Base-by-base conservation (phyloP, 2,329 filamentous ascomycete species). In the Plenodomus tracheiphilus region DNA sequence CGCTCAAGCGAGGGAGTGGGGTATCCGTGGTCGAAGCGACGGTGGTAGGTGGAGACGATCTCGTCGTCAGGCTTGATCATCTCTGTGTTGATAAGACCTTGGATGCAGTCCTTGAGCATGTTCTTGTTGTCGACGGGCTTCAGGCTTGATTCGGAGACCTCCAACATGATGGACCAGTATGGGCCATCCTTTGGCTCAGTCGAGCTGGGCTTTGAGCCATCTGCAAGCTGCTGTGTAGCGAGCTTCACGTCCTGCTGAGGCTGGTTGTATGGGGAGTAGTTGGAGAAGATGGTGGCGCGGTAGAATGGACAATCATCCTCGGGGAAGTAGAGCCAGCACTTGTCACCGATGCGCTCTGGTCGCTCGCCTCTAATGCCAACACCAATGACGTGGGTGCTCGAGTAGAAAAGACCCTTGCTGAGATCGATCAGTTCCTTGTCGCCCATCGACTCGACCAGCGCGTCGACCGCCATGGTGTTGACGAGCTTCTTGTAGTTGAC, bases 261-360 rank as follows among this genome's bases (percentile, higher is more conserved):
- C 79, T 97, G 94, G 82, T 99, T 99, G 85, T 96, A 86, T 44
- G 93, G 94, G 18, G 94, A 97, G 84, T 99, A 99, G 85, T 99
- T 99, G 77, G 93, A 97, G 85, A 99, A 99, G 79, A 99, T 97
- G 71, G 94, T 99, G 70, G 94, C 94, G 65, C 94, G 90, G 83
- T 99, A 99, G 83, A 99, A 99, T 73, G 91, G 91, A 81, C 91
- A 97, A 83, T 99, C 88, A 75, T 96, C 88, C 77, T 99, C 94
- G 56, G 94, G 94, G 85, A 97, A 99, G 85, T 99, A 99, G 61
- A 99, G 82, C 92, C 94, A 99, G 86, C 94, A 99, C 84, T 97
- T 99, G 81, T 99, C 94, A 60, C 94, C 94, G 64, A 99, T 99
- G 71, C 91, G 88, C 75, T 96, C 91, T 34, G 94, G 94, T 62